Conservation (phyloP, 768 basidiomycete species). For the Suillus luteus region DNA sequence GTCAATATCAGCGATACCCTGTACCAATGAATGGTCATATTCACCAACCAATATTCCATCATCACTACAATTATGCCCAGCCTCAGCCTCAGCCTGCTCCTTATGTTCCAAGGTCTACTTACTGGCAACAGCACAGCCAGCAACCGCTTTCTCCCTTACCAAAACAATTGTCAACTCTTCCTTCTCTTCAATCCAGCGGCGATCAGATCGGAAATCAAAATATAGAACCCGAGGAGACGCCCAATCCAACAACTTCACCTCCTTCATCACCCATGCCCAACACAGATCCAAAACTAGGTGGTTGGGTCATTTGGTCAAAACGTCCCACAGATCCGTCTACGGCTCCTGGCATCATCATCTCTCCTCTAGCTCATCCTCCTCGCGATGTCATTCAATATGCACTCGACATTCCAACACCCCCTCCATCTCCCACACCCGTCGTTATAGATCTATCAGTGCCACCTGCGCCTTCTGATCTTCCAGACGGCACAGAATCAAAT, state of each 20-base stretch:
- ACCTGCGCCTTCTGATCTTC: slow-evolving; percentile 20
- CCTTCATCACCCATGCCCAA: background rate
- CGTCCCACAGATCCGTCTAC: slow-evolving; percentile 62
- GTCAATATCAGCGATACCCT: slow-evolving; percentile 39
- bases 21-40: slow-evolving; percentile 43
- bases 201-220: slow-evolving; percentile 8
- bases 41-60: slow-evolving; percentile 38
- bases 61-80: slow-evolving; percentile 37
- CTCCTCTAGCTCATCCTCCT: slow-evolving; percentile 63
- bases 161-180: slow-evolving; percentile 61
- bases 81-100: slow-evolving; percentile 30
- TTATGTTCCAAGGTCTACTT: slow-evolving; percentile 25
- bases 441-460: slow-evolving; percentile 10
- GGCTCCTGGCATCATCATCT: slow-evolving; percentile 75
- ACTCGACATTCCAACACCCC: slow-evolving; percentile 54
- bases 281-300: slow-evolving; percentile 19
- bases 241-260: slow-evolving; percentile 19
- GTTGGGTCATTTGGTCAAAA: slow-evolving; percentile 74
- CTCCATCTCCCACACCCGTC: slow-evolving; percentile 37
- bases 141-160: slow-evolving; percentile 59
- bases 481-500: slow-evolving; percentile 49
- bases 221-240: slow-evolving; percentile 20
- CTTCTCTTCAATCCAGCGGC: slow-evolving; percentile 21
- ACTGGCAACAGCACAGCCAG: slow-evolving; percentile 32
- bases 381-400: slow-evolving; percentile 57